These are phyloP conservation scores for Vigna reflexopilosa DNA, from an alignment of 306 rosid species.

Conservation along the genomic window DNA sequence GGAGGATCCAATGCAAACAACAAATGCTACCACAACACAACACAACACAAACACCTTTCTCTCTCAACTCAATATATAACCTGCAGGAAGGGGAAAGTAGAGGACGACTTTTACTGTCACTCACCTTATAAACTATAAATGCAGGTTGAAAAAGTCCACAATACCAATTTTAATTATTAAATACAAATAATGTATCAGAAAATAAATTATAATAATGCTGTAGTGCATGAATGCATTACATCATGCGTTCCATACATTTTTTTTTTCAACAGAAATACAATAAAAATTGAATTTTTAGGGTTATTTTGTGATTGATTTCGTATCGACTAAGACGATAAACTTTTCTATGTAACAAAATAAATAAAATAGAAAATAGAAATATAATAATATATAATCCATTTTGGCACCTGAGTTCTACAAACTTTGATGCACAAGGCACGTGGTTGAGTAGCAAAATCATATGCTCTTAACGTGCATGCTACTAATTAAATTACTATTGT, in stretches of 20 bases:
- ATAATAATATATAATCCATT: background rate
- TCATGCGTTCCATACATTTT: no score
- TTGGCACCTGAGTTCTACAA: background rate
- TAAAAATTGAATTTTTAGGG: no score
- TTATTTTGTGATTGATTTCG: no score
- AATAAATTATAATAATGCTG: no score
- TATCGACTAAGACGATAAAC: no score
- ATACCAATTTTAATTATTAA: background rate
- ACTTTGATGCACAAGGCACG: constrained; percentile 67
- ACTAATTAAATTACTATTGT: background rate
- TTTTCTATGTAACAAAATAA: no score
- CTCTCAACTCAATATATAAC: constrained; percentile 36
- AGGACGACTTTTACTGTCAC: background rate
- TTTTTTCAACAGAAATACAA: no score
- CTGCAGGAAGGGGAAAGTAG: background rate
- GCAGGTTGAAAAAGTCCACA: background rate
- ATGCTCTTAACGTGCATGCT: constrained; percentile 54
- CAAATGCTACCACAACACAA: constrained; percentile 25
- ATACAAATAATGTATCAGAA: background rate
- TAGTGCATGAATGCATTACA: no score
- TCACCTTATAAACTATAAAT: background rate
- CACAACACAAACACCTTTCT: background rate
- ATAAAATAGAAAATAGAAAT: background rate
- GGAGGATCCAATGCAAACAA: constrained; percentile 86
- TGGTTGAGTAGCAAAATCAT: constrained; percentile 52